Evolutionary conservation across 1,284 basidiomycete species (phyloP).

Genomic region (Ustilago trichophora): DNA sequence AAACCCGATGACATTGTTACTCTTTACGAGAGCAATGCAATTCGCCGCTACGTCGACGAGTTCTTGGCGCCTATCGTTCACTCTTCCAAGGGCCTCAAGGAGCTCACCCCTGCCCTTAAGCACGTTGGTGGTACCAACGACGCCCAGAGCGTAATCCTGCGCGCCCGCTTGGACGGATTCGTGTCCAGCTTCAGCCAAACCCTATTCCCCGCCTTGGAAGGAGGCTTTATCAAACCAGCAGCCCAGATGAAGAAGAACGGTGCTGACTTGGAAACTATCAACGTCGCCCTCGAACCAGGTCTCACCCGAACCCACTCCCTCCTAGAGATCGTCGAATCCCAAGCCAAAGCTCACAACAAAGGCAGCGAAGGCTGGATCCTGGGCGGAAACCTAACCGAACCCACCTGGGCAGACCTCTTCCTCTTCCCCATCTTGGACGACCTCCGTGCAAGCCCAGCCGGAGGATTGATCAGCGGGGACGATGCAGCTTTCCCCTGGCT

Average conservation of each 20-base stretch:
- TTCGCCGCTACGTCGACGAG: conserved; percentile 45
- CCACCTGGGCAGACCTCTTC: conserved; percentile 46
- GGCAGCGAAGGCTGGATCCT: conserved; percentile 4
- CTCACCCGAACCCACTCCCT: conserved; percentile 8
- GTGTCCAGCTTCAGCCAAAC: conserved; percentile 27
- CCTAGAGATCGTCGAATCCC: conserved; percentile 29
- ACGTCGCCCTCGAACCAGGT: conserved; percentile 19
- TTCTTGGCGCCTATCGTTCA: conserved; percentile 8
- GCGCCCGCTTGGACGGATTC: conserved; percentile 18
- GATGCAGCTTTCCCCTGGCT: conserved; percentile 20
- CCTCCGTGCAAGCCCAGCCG: conserved; percentile 13
- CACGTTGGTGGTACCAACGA: background rate
- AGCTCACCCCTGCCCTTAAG: conserved; percentile 20
- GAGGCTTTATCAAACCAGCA: conserved; percentile 34
- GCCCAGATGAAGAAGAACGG: conserved; percentile 32
- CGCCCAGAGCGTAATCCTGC: background rate
- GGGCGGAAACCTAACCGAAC: too few species aligned
- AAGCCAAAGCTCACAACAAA: conserved; percentile 5
- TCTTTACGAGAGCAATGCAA: conserved; percentile 33
- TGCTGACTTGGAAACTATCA: conserved; percentile 27
- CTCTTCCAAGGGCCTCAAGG: background rate
- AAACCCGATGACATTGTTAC: conserved; percentile 14
- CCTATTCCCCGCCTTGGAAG: conserved; percentile 32
- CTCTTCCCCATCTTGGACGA: conserved; percentile 42
- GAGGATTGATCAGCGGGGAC: conserved; percentile 7